These are phyloP conservation scores for Penicillium malachiteum DNA, from an alignment of 495 filamentous ascomycete species.

Conservation along the genomic window DNA sequence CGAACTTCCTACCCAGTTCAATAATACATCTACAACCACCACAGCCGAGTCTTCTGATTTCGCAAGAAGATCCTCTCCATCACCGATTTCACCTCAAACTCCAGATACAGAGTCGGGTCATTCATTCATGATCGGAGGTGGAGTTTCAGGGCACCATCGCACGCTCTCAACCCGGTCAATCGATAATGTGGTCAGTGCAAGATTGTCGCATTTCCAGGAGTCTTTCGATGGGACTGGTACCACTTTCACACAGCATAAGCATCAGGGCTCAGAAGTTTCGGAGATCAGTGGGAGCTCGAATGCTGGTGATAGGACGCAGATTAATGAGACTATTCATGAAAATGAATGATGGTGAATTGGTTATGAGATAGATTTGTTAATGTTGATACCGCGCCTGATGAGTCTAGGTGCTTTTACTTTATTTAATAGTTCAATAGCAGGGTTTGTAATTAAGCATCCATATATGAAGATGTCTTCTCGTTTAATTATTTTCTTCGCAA, in stretches of 20 bases:
- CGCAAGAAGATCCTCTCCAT: conserved; percentile 2
- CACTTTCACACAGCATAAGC: neutral
- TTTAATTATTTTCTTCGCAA: no score
- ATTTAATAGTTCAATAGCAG: no score
- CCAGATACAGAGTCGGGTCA: conserved; percentile 5
- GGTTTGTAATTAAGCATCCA: no score
- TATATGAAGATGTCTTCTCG: no score
- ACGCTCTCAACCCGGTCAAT: conserved; percentile 17
- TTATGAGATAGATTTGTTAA: neutral
- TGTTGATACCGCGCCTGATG: no score
- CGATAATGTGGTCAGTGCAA: conserved; percentile 14
- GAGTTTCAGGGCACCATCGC: conserved; percentile 3
- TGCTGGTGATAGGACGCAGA: neutral
- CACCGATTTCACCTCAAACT: conserved; percentile 8
- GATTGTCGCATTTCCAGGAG: conserved; percentile 15
- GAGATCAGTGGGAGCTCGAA: conserved; percentile 8
- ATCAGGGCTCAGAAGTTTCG: conserved; percentile 19
- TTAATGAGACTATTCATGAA: conserved; percentile 6
- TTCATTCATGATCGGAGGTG: neutral
- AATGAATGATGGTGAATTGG: conserved; percentile 8
- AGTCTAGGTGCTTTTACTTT: no score
- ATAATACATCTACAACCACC: conserved; percentile 2
- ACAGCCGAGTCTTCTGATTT: neutral
- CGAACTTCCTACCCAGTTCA: conserved; percentile 18
- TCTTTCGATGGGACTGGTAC: neutral